These are phyloP conservation scores for Lithohypha guttulata DNA, from an alignment of 2,329 filamentous ascomycete genomes.

Conservation along the genomic window DNA sequence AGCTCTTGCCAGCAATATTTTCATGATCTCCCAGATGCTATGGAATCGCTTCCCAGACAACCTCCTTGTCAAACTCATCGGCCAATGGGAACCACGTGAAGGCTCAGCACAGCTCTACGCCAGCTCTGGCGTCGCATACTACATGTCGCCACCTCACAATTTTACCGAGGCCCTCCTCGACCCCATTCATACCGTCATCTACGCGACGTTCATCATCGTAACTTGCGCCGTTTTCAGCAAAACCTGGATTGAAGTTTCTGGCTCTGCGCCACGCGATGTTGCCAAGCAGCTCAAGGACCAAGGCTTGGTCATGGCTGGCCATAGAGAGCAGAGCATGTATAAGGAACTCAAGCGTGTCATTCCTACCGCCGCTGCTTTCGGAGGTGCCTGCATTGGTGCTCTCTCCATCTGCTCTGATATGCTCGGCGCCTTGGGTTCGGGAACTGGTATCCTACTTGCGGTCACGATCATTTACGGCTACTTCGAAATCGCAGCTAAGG, in stretches of 20 bases:
- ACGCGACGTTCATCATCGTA: conserved; percentile 95
- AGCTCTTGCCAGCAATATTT: conserved; percentile 95
- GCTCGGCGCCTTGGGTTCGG: conserved; percentile 87
- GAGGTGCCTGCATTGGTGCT: conserved; percentile 96
- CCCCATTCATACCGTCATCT: conserved; percentile 90
- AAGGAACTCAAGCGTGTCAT: conserved; percentile 99
- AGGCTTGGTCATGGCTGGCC: conserved; percentile 97
- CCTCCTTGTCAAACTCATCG: conserved; percentile 90
- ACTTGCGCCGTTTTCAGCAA: conserved; percentile 98
- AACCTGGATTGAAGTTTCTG: conserved; percentile 99
- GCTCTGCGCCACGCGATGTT: conserved; percentile 92
- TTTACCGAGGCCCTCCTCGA: conserved; percentile 94
- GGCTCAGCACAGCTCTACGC: conserved; percentile 93
- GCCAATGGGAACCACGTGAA: conserved; percentile 96
- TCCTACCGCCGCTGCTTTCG: conserved; percentile 92
- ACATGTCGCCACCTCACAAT: conserved; percentile 98
- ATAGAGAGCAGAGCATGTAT: conserved; percentile 99
- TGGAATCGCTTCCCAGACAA: conserved; percentile 99
- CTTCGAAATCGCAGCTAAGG: conserved; percentile 98
- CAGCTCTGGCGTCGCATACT: conserved; percentile 89
- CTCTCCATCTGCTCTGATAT: conserved; percentile 93
- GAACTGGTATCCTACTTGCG: conserved; percentile 94
- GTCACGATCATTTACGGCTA: conserved; percentile 99
- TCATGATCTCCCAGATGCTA: conserved; percentile 98
- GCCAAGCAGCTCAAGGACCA: conserved; percentile 99